These are phyloP conservation scores for Botrytis fragariae DNA, from an alignment of 2,329 filamentous ascomycete species.

Conservation along the genomic window DNA sequence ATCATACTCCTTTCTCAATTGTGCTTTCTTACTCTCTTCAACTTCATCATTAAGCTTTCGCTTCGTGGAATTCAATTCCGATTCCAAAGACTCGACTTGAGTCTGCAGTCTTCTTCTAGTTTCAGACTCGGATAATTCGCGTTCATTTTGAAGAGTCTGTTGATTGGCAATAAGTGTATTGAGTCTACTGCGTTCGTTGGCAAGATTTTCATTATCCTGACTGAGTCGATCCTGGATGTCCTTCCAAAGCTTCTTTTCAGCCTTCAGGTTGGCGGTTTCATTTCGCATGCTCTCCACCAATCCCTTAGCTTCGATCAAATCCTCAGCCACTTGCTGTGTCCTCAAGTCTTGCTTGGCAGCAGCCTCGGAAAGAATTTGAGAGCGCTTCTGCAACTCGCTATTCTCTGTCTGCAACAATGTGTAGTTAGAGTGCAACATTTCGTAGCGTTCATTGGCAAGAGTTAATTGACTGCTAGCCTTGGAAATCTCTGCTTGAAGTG, in stretches of 20 bases:
- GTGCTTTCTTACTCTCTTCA: slow-evolving; percentile 79
- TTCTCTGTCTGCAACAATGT: slow-evolving; percentile 82
- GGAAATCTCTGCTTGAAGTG: slow-evolving; percentile 78
- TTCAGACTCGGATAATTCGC: slow-evolving; percentile 80
- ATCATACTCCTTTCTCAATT: slow-evolving; percentile 86
- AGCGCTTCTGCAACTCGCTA: slow-evolving; percentile 78
- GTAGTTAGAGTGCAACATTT: slow-evolving; percentile 88
- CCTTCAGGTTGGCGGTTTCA: slow-evolving; percentile 89
- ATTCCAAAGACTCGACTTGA: slow-evolving; percentile 74
- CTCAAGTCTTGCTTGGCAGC: slow-evolving; percentile 86
- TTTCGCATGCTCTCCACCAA: slow-evolving; percentile 83
- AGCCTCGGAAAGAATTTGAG: slow-evolving; percentile 71
- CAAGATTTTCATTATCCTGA: slow-evolving; percentile 81
- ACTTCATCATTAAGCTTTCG: slow-evolving; percentile 79
- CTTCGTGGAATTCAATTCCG: slow-evolving; percentile 74
- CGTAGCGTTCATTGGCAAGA: slow-evolving; percentile 78
- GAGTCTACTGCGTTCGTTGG: slow-evolving; percentile 80
- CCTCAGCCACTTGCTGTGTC: slow-evolving; percentile 88
- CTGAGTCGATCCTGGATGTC: slow-evolving; percentile 84
- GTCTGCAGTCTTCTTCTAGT: slow-evolving; percentile 74
- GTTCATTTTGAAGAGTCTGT: slow-evolving; percentile 88
- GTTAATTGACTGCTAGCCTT: slow-evolving; percentile 77
- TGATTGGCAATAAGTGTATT: slow-evolving; percentile 80
- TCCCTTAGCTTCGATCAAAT: slow-evolving; percentile 81
- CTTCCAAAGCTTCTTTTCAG: slow-evolving; percentile 93